These are phyloP conservation scores for Kluyveromyces nonfermentans DNA, from an alignment of 805 yeast species.

Conservation along the genomic window DNA sequence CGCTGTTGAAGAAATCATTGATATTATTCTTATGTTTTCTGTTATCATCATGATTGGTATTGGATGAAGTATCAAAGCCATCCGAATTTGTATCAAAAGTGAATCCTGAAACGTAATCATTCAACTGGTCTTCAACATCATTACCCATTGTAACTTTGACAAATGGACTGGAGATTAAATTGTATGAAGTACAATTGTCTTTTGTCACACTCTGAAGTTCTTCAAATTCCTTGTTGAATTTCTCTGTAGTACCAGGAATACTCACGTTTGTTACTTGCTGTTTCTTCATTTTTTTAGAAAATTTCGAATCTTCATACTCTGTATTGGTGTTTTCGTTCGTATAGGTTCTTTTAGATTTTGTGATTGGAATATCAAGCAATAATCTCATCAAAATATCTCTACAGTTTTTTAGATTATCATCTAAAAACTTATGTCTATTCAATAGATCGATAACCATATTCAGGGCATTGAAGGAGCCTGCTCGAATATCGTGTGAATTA, in stretches of 20 bases:
- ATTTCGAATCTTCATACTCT: background rate
- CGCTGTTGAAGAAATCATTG: background rate
- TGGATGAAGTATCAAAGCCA: background rate
- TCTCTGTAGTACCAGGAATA: background rate
- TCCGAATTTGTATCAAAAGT: conserved; percentile 2
- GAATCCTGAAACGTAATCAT: conserved; percentile 5
- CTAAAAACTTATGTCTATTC: background rate
- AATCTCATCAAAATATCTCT: background rate
- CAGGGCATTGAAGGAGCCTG: background rate
- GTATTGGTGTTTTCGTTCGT: background rate
- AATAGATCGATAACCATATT: conserved; percentile 1
- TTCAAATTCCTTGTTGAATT: background rate
- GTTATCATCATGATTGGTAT: background rate
- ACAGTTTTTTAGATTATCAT: conserved; percentile 1
- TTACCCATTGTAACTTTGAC: background rate
- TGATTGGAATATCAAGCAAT: background rate
- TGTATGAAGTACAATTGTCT: background rate
- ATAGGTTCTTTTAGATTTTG: background rate
- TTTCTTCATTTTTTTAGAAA: background rate
- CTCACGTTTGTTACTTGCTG: background rate
- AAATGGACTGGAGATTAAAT: background rate
- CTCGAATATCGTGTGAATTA: background rate
- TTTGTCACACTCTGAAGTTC: background rate
- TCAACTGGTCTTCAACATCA: conserved; percentile 3
- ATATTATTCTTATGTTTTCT: background rate